Evolutionary conservation across 2,329 filamentous ascomycete species (phyloP).

Genomic region (Epichloe scottii): DNA sequence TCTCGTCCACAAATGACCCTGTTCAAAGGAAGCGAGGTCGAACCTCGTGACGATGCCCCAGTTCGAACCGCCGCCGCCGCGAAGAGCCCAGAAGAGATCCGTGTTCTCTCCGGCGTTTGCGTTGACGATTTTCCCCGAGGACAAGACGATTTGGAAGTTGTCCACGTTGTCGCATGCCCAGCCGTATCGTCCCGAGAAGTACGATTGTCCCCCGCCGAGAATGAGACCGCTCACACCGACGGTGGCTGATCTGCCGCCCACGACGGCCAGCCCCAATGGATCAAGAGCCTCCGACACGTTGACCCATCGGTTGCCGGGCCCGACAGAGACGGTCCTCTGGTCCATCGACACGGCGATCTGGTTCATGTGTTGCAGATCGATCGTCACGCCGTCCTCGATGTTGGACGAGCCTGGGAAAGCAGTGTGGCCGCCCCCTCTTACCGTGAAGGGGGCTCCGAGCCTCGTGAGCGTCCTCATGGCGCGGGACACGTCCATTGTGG

Average conservation of each 20-base stretch:
- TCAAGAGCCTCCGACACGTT: slow-evolving; percentile 11
- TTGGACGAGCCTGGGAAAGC: slow-evolving; percentile 17
- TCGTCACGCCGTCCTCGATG: slow-evolving; percentile 16
- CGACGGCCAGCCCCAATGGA: slow-evolving; percentile 9
- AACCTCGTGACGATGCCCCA: slow-evolving; percentile 44
- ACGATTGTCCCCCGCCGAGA: slow-evolving; percentile 15
- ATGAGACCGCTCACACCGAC: slow-evolving; percentile 15
- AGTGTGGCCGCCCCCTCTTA: slow-evolving; percentile 22
- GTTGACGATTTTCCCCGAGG: slow-evolving; percentile 28
- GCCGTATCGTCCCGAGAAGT: slow-evolving; percentile 11
- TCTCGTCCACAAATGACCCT: slow-evolving; percentile 27
- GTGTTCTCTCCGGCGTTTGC: slow-evolving; percentile 24
- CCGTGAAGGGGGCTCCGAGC: slow-evolving; percentile 18
- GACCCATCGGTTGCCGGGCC: slow-evolving; percentile 12
- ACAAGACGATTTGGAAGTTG: slow-evolving; percentile 21
- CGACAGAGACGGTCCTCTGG: slow-evolving; percentile 7
- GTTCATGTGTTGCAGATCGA: slow-evolving; percentile 15
- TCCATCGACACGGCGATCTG: slow-evolving; percentile 11
- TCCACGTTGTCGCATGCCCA: slow-evolving; percentile 14
- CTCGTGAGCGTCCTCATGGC: slow-evolving; percentile 13
- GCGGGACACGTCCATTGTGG: slow-evolving; percentile 15
- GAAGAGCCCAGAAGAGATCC: slow-evolving; percentile 46
- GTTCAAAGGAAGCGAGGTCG: slow-evolving; percentile 25
- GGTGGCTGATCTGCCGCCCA: slow-evolving; percentile 12
- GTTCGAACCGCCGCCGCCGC: slow-evolving; percentile 42